Evolutionary conservation across 805 yeast genomes (phyloP), one percentile per base, ranked within the genome.

Genomic region (Pichia deserticola): DNA sequence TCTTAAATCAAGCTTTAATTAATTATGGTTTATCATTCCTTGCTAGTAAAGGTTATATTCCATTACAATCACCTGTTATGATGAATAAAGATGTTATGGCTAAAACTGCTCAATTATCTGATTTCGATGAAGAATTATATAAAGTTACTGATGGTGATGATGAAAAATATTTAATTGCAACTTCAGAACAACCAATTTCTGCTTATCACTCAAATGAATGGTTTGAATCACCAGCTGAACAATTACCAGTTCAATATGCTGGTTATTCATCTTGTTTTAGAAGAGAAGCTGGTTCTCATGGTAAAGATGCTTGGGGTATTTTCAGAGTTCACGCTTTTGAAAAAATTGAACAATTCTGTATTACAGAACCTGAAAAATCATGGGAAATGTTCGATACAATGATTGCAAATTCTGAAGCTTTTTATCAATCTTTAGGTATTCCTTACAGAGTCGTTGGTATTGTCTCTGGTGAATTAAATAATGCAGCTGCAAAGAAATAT

Each of bases 51-150:
- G 89, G 83, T 46, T 93, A 89, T 76, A 75, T 76, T 49, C 96
- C 98, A 55, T 77, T 93, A 70, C 99, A 93, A 76, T 95, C 99
- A 13, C 99, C 99, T 51, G 97, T 92, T 42, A 93, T 93, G 99
- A 89, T 93, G 97, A 93, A 93, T 82, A 93, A 93, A 74, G 98
- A 93, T 51, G 95, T 89, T 51, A 93, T 93, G 99, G 98, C 98
- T 60, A 90, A 88, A 73, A 93, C 99, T 59, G 99, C 99, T 8
- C 99, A 93, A 74, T 82, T 93, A 68, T 89, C 97, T 36, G 90
- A 93, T 66, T 93, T 93, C 62, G 99, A 93, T 70, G 99, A 93
- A 76, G 99, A 93, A 72, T 78, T 93, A 63, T 93, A 93, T 76
- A 93, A 93, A 74, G 98, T 93, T 51, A 73, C 87, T 45, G 99